Conservation (phyloP, 2,329 filamentous ascomycete species). For the Cryphonectria radicalis region DNA sequence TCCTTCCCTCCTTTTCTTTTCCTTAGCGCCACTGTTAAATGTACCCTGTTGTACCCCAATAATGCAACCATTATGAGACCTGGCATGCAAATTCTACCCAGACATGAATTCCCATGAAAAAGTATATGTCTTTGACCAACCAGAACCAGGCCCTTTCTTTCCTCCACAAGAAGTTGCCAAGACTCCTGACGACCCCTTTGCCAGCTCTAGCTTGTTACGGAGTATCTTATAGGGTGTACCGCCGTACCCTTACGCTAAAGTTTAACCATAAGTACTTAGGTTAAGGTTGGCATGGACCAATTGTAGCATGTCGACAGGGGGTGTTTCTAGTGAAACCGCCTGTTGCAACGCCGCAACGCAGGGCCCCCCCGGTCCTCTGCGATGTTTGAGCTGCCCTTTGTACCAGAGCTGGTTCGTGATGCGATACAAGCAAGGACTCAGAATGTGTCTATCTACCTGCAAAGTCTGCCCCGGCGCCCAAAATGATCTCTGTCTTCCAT, state of each 20-base stretch:
- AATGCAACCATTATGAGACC: no score
- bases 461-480: not conserved
- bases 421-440: not conserved
- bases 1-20: no score
- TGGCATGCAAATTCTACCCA: no score
- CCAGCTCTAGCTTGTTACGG: not conserved
- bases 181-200: not conserved
- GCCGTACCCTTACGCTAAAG: not conserved
- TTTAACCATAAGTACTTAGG: not conserved
- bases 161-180: not conserved
- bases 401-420: not conserved
- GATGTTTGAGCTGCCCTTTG: not conserved
- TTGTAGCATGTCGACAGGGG: not conserved
- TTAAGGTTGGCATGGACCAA: not conserved
- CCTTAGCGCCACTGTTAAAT: no score
- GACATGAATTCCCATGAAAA: no score
- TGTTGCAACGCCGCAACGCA: constrained; percentile 13
- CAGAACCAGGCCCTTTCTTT: not conserved
- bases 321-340: constrained; percentile 6
- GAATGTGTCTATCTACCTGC: not conserved
- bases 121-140: not conserved
- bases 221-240: not conserved
- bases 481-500: no score
- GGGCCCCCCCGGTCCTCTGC: not conserved
- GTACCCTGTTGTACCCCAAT: no score